These are phyloP conservation scores for Aspergillus coremiiformis DNA, from an alignment of 495 filamentous ascomycete species.

Conservation along the genomic window DNA sequence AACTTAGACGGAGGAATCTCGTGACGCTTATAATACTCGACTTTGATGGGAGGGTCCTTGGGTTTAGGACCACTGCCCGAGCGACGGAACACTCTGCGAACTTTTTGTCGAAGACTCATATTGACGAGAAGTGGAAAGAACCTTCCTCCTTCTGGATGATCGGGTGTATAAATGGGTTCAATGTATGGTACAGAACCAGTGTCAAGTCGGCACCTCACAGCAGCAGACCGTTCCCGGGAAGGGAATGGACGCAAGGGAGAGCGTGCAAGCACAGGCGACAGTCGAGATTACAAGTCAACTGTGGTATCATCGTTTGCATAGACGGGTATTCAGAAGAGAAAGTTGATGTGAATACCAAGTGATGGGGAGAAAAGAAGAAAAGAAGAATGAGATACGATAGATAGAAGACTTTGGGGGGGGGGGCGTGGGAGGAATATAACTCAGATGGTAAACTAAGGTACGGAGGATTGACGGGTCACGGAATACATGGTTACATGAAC, in stretches of 20 bases:
- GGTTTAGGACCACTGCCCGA: slow-evolving; percentile 16
- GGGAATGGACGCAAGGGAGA: slow-evolving; percentile 29
- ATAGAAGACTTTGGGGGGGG: slow-evolving; percentile 4
- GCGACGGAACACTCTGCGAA: slow-evolving; percentile 36
- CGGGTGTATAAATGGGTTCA: background rate
- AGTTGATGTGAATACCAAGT: slow-evolving; percentile 6
- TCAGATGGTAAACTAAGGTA: background rate
- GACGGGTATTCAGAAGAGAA: slow-evolving; percentile 9
- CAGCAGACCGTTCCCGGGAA: slow-evolving; percentile 29
- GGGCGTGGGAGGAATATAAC: slow-evolving; percentile 1
- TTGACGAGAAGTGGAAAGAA: background rate
- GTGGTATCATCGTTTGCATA: slow-evolving; percentile 25
- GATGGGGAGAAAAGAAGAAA: slow-evolving; percentile 2
- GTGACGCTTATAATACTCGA: slow-evolving; percentile 44
- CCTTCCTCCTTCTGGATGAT: background rate
- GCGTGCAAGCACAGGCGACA: slow-evolving; percentile 33
- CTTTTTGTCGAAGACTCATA: slow-evolving; percentile 43
- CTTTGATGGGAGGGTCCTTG: slow-evolving; percentile 34
- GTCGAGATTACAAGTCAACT: slow-evolving; percentile 14
- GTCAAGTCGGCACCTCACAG: slow-evolving; percentile 19
- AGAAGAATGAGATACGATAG: background rate
- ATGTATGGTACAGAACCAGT: slow-evolving; percentile 3
- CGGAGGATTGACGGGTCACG: background rate
- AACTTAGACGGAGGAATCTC: slow-evolving; percentile 49
- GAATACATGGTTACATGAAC: background rate